Evolutionary conservation across 345 rosid genomes (phyloP), one percentile per base, ranked within the genome.

Genomic region (Salix suchowensis): DNA sequence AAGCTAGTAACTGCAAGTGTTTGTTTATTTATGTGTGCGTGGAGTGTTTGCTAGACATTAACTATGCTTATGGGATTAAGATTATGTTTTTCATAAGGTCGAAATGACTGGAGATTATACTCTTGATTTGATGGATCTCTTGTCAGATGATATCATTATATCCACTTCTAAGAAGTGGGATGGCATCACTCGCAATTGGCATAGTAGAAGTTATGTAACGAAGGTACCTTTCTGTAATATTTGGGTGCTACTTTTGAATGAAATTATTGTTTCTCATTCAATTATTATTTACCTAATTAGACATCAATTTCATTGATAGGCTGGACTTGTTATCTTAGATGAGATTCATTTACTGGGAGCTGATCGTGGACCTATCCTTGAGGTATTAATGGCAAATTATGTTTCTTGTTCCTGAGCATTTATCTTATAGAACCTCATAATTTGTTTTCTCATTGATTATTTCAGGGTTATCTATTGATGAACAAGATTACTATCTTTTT

Each of bases 131-230:
- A 89, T 88, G 84, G 97, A 97, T 77, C 94, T 95, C 67, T 87
- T 95, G 83, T 95, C 98, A 21, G 98, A 98, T 50, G 98, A 95
- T 85, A 88, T 95, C 77, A 95, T 95, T 68, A 89, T 93, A 85
- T 90, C 98, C 37, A 95, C 98, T 78, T 98, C 98, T 72, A 98
- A 95, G 81, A 95, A 95, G 84, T 95, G 98, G 98, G 98, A 95
- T 87, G 98, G 98, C 65, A 95, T 95, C 66, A 95, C 97, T 82
- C 98, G 97, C 74, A 95, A 95, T 77, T 95, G 98, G 98, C 96
- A 95, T 75, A 91, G 87, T 83, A 89, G 98, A 84, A 88, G 94
- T 89, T 95, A 95, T 83, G 98, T 95, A 37, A 93, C 89, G 70
- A 95, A 95, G 97, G 98, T 91, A 48, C 14, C 34, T 77, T 73